Base-by-base conservation (phyloP, 345 rosid species). In the Pistacia atlantica region DNA sequence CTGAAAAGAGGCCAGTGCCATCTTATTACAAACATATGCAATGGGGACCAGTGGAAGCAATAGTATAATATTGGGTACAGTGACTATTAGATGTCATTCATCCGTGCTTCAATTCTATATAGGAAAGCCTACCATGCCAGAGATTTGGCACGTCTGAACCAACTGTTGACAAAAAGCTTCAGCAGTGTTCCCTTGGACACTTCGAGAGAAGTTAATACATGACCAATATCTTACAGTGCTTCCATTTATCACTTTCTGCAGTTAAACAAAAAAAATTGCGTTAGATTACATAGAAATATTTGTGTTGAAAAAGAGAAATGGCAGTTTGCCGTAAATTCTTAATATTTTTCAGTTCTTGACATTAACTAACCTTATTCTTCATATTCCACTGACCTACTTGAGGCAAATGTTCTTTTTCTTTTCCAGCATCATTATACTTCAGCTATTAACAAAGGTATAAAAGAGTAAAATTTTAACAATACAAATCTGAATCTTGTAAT, bases 341-440 rank as follows among this genome's bases (percentile, higher is more conserved):
- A 56, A n/a, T 60, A 52, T 18, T 3, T 72, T 25, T 74, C 25
- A 35, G 37, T 57, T 35, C 42, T 57, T 55, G 60, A 70, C 13
- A 49, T 74, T 5, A 46, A 20, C 80, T 71, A 49, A 86, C 89
- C 83, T 86, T 86, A 78, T 86, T 83, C 77, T 77, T 79, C 89
- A 86, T 86, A 75, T 86, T 86, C 86, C 89, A 86, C 45, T 86
- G 86, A 38, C 88, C 88, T 68, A 83, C 84, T 79, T 83, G 81
- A 57, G 88, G 88, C 33, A 79, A 52, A 69, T 60, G 71, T 62
- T 81, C 84, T 51, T 75, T 81, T 65, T 81, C 86, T 79, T 78
- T 81, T 22, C 89, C 89, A 11, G 74, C 55, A 54, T 86, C 86
- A 68, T 75, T 75, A 74, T 86, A 83, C 77, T 86, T 86, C 8